Evolutionary conservation across 192 early-diverging fungal species (phyloP).

Genomic region (Glomus cerebriforme): DNA sequence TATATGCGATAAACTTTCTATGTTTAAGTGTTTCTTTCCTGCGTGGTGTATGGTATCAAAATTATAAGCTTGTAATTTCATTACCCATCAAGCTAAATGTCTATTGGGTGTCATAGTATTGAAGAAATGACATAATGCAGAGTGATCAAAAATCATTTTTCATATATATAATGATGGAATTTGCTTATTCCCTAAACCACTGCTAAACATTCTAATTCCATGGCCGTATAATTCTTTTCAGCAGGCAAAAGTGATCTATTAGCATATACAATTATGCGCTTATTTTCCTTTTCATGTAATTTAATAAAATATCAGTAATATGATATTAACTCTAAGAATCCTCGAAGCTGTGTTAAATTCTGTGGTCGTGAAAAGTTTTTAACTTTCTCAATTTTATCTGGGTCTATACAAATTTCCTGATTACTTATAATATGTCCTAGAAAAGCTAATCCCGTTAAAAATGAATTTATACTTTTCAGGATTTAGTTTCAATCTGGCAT

Average conservation of each 20-base stretch:
- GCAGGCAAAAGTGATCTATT: neutral
- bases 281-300: too few relatives aligned
- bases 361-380: constrained; percentile 6
- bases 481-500: constrained; percentile 12
- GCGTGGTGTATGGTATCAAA: too few relatives aligned
- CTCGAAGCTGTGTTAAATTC: neutral
- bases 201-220: constrained; percentile 11
- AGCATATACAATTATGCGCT: constrained; percentile 7
- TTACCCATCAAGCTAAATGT: too few relatives aligned
- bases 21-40: too few relatives aligned
- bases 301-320: neutral
- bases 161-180: constrained; percentile 35
- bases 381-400: constrained; percentile 6
- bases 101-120: neutral
- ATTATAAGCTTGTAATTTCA: too few relatives aligned
- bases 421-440: constrained; percentile 18
- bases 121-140: neutral
- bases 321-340: neutral
- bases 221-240: neutral
- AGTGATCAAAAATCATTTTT: neutral
- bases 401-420: neutral
- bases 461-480: constrained; percentile 9
- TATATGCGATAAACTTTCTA: neutral
- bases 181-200: constrained; percentile 30
- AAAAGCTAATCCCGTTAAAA: neutral